phyloP scores from a whole-genome alignment of 371 early-diverging fungal genomes.

The Mucor circinelloides region DNA sequence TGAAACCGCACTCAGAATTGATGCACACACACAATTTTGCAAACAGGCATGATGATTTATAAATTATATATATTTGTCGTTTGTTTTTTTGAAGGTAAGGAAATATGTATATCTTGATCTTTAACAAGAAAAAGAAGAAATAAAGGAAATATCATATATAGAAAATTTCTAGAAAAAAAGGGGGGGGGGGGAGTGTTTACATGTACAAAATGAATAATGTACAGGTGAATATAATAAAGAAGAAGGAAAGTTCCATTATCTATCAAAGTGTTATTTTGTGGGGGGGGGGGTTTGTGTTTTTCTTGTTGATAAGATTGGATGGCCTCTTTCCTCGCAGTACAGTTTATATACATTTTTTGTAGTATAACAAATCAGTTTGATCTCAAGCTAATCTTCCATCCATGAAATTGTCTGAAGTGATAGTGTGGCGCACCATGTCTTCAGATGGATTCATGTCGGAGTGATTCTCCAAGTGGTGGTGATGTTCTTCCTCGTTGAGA shows the following conservation, averaged over 20 bases:
- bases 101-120: constrained; percentile 10
- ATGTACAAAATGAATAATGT: constrained; percentile 17
- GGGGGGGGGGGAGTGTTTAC: not conserved
- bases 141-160: constrained; percentile 11
- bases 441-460: not conserved
- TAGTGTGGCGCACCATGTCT: not conserved
- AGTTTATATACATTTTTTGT: constrained; percentile 17
- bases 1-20: no score
- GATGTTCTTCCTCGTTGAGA: constrained; percentile 9
- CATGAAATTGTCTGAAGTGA: not conserved
- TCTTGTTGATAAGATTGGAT: not conserved
- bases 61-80: not conserved
- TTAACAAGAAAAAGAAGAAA: not conserved
- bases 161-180: not conserved
- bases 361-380: constrained; percentile 8
- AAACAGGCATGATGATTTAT: no score
- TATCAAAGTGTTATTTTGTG: not conserved
- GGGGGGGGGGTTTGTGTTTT: not conserved
- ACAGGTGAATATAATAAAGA: constrained; percentile 13
- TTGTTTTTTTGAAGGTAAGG: constrained; percentile 6
- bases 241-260: not conserved
- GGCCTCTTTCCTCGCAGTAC: constrained; percentile 7
- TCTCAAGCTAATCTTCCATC: constrained; percentile 9
- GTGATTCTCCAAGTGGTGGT: constrained; percentile 1
- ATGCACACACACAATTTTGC: no score